phyloP scores from a whole-genome alignment of 192 early-diverging fungal species.

The Bifiguratus adelaidae region DNA sequence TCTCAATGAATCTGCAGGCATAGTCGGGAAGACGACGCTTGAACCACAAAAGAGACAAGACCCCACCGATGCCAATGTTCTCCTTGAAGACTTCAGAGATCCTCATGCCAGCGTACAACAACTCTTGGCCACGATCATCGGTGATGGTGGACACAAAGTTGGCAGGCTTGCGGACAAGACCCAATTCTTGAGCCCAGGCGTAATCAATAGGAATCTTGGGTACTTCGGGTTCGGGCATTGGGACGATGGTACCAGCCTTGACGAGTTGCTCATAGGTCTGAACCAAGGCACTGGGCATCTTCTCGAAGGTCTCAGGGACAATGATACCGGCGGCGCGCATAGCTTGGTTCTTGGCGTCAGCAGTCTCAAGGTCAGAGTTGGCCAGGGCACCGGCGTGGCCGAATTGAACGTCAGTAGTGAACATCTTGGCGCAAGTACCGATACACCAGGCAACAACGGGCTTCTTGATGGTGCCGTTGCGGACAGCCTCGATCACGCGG shows the following conservation, averaged over 20 bases:
- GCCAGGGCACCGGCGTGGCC: conserved; percentile 97
- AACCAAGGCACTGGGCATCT: conserved; percentile 71
- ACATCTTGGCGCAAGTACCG: conserved; percentile 98
- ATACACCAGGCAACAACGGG: conserved; percentile 99
- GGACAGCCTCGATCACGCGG: conserved; percentile 85
- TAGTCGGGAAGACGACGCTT: conserved; percentile 92
- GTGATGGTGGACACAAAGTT: conserved; percentile 98
- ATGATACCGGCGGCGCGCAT: conserved; percentile 78
- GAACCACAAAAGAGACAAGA: conserved; percentile 96
- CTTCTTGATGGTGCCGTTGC: conserved; percentile 84
- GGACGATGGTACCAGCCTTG: conserved; percentile 54
- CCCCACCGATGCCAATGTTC: conserved; percentile 96
- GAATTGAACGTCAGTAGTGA: conserved; percentile 97
- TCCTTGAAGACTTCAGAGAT: conserved; percentile 99
- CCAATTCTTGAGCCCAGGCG: conserved; percentile 97
- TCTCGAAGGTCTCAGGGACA: conserved; percentile 95
- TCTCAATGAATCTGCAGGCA: conserved; percentile 97
- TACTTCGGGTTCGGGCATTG: conserved; percentile 74
- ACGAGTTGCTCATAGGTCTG: conserved; percentile 74
- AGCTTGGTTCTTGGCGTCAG: conserved; percentile 90
- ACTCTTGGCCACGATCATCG: conserved; percentile 98
- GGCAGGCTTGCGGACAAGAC: conserved; percentile 95
- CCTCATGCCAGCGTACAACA: conserved; percentile 96
- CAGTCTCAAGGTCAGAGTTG: conserved; percentile 92
- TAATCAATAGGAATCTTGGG: conserved; percentile 99